A percentile compares a stretch with the other conserved stretches of the same genome.
These are phyloP conservation scores for Aurantiochytrium sp. DNA, from an alignment of 108 stramenopile species.

Conservation along the genomic window DNA sequence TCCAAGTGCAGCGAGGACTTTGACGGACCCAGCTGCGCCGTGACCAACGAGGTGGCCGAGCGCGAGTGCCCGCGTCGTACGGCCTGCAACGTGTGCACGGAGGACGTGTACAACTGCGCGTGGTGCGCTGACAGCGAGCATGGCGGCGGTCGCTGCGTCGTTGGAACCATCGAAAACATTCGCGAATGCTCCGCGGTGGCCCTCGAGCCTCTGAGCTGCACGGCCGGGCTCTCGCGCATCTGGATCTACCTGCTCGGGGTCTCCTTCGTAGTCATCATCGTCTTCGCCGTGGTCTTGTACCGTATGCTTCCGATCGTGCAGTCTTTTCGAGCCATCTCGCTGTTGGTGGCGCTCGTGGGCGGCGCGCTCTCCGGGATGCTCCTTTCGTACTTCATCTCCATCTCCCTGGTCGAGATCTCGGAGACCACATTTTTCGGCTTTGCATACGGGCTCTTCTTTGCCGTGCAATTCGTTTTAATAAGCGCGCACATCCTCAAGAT, in stretches of 20 bases:
- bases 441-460: background rate
- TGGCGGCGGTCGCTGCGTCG: background rate
- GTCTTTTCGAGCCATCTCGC: background rate
- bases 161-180: background rate
- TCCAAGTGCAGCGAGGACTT: background rate
- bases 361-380: conserved; percentile 7
- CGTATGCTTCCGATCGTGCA: background rate
- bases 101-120: conserved; percentile 24
- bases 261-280: background rate
- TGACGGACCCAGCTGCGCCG: background rate
- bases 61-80: conserved; percentile 4
- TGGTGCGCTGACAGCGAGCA: background rate
- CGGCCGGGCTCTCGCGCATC: conserved; percentile 11
- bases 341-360: background rate
- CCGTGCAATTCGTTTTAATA: background rate
- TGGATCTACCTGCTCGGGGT: background rate
- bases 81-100: background rate
- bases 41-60: background rate
- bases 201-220: background rate
- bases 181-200: background rate
- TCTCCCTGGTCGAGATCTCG: conserved; percentile 9
- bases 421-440: conserved; percentile 18
- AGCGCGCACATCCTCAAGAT: background rate
- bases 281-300: background rate
- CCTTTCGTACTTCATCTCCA: background rate